Base-by-base conservation (phyloP, 1,284 basidiomycete genomes). In the Tetrapyrgos nigripes region DNA sequence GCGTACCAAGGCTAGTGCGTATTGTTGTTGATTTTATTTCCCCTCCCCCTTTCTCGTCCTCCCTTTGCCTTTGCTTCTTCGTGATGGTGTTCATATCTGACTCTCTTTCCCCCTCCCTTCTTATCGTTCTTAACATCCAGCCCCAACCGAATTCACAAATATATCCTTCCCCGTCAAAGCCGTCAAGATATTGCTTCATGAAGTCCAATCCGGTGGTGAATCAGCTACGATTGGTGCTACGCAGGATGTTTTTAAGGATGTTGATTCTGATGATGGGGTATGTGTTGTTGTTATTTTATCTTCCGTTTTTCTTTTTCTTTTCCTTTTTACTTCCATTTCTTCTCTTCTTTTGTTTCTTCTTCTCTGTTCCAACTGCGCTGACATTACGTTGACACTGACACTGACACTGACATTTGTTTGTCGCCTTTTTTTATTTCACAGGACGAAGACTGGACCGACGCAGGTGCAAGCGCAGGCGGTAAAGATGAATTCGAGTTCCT, bases 81-180 rank as follows among this genome's bases (percentile, higher is more conserved):
- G 6, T n/a, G n/a, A n/a, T 44, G 24, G 8, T 43, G 17, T 50
- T 33, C 49, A 1, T 55, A 50, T 60, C 62, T 47, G 48, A 29
- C 9, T 46, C 43, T 52, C 58, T 33, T 54, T 54, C 53, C 28
- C 57, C 56, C 45, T 64, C 67, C 51, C 57, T 52, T 54, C 50
- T 33, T n/a, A 28, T 19, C n/a, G n/a, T 33, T 11, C 8, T 54
- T 45, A 3, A 23, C n/a, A 62, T 65, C 17, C 68, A 96, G 93
- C 82, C 35, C 96, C 96, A 0, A 89, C 90, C 60, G 88, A 94
- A 72, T 98, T 93, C 72, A 92, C 91, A 1, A 83, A 83, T 43
- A 86, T 97, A 45, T 82, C 92, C 0, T 97, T 98, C 86, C 91
- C 90, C 0, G 86, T 94, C 59, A 98, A 98, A 76, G 92, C 89